phyloP scores from a whole-genome alignment of 192 early-diverging fungal genomes.

The Podochytrium sp. region DNA sequence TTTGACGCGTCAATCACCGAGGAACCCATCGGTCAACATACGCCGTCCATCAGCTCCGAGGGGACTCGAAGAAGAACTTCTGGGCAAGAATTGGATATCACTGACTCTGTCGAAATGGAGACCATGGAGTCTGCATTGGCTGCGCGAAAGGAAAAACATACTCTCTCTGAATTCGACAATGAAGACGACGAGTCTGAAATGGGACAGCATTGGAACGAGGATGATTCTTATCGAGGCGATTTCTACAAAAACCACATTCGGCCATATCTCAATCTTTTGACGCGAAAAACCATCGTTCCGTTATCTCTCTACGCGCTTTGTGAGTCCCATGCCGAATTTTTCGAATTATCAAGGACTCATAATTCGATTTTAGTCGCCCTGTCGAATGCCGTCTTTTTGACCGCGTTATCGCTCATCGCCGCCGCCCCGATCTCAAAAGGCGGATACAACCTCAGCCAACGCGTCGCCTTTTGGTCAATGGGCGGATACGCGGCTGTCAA shows the following conservation, averaged over 20 bases:
- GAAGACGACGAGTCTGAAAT: background rate
- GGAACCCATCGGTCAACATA: background rate
- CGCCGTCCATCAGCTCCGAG: background rate
- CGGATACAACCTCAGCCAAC: conserved; percentile 35
- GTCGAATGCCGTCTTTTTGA: conserved; percentile 39
- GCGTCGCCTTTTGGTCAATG: conserved; percentile 36
- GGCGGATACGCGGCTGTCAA: conserved; percentile 28
- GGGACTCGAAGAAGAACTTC: background rate
- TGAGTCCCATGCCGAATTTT: no score
- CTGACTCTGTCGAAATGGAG: background rate
- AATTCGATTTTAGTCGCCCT: no score
- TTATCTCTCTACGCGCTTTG: conserved; percentile 35
- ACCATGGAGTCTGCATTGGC: conserved; percentile 5
- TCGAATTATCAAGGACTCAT: no score
- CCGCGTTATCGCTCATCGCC: conserved; percentile 42
- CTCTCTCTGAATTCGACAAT: background rate
- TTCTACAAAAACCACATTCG: conserved; percentile 6
- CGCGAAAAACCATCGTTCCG: conserved; percentile 29
- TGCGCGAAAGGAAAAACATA: background rate
- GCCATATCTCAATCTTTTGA: conserved; percentile 35
- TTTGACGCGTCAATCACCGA: conserved; percentile 3
- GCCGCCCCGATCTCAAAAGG: conserved; percentile 27
- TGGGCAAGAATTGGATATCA: conserved; percentile 4
- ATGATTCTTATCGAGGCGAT: background rate
- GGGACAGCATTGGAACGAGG: background rate